These are phyloP conservation scores for Cochlearia excelsa DNA, from an alignment of 345 rosid genomes.

Conservation along the genomic window DNA sequence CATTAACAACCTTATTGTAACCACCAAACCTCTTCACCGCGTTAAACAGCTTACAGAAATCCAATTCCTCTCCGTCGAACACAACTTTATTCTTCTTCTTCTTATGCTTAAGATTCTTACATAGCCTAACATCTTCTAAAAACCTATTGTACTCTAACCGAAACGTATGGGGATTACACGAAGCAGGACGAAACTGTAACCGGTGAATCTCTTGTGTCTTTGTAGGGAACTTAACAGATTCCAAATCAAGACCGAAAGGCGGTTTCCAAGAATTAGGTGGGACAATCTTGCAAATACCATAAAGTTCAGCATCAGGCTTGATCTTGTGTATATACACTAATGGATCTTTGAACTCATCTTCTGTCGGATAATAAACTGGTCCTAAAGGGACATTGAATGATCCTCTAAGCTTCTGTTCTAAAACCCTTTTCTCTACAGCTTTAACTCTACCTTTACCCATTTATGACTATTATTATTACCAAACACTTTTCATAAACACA, in stretches of 20 bases:
- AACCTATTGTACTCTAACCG: slow-evolving; percentile 84
- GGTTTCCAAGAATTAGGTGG: slow-evolving; percentile 79
- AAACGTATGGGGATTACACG: slow-evolving; percentile 80
- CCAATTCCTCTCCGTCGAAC: slow-evolving; percentile 85
- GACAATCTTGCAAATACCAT: slow-evolving; percentile 91
- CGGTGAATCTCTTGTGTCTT: slow-evolving; percentile 96
- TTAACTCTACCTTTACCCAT: slow-evolving; percentile 87
- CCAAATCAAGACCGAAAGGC: slow-evolving; percentile 68
- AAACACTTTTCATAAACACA: slow-evolving; percentile 9
- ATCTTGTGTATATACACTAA: slow-evolving; percentile 78
- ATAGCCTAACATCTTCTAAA: slow-evolving; percentile 40
- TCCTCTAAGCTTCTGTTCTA: slow-evolving; percentile 50
- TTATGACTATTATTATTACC: slow-evolving; percentile 29
- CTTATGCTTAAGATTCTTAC: slow-evolving; percentile 33
- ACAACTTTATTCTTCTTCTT: slow-evolving; percentile 69
- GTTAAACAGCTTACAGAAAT: slow-evolving; percentile 81
- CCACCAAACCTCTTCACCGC: slow-evolving; percentile 93
- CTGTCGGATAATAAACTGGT: slow-evolving; percentile 77
- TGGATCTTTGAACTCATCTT: slow-evolving; percentile 81
- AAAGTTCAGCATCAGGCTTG: slow-evolving; percentile 81
- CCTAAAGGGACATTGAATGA: slow-evolving; percentile 55
- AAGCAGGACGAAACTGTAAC: slow-evolving; percentile 86
- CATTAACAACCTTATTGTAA: slow-evolving; percentile 61
- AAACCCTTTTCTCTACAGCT: slow-evolving; percentile 66
- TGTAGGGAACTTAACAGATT: slow-evolving; percentile 69